Conservation (phyloP, 2,329 filamentous ascomycete genomes). For the Pseudonectria buxi region DNA sequence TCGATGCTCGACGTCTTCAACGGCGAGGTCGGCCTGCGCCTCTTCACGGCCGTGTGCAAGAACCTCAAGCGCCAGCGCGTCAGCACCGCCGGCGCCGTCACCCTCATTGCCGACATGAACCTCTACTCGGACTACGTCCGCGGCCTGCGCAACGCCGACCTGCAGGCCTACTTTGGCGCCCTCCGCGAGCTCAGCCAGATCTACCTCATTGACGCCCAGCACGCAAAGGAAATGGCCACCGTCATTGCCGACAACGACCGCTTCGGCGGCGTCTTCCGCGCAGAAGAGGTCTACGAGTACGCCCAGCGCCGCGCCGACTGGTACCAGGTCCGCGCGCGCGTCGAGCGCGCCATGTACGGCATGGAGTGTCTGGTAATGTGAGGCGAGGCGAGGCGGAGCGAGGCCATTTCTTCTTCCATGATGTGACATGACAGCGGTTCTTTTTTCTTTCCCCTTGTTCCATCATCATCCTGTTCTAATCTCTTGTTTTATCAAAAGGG, state of each 20-base stretch:
- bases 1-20: slow-evolving; percentile 98
- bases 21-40: slow-evolving; percentile 86
- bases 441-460: too few species aligned
- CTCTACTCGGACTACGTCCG: slow-evolving; percentile 82
- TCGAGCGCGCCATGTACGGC: slow-evolving; percentile 96
- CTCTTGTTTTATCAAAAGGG: too few species aligned
- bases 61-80: slow-evolving; percentile 94
- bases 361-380: slow-evolving; percentile 84
- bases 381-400: slow-evolving; percentile 12
- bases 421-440: too few species aligned
- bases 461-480: too few species aligned
- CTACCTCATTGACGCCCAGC: slow-evolving; percentile 75
- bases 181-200: slow-evolving; percentile 91
- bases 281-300: slow-evolving; percentile 97
- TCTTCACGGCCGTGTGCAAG: slow-evolving; percentile 91
- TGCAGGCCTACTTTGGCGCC: slow-evolving; percentile 85
- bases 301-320: slow-evolving; percentile 90
- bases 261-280: slow-evolving; percentile 86
- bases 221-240: slow-evolving; percentile 90
- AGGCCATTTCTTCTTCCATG: background rate
- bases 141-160: slow-evolving; percentile 72
- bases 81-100: slow-evolving; percentile 81
- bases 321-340: slow-evolving; percentile 81
- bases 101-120: slow-evolving; percentile 94
- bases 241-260: slow-evolving; percentile 89